Conservation (phyloP, 2,329 filamentous ascomycete genomes). For the Talaromyces sp. region DNA sequence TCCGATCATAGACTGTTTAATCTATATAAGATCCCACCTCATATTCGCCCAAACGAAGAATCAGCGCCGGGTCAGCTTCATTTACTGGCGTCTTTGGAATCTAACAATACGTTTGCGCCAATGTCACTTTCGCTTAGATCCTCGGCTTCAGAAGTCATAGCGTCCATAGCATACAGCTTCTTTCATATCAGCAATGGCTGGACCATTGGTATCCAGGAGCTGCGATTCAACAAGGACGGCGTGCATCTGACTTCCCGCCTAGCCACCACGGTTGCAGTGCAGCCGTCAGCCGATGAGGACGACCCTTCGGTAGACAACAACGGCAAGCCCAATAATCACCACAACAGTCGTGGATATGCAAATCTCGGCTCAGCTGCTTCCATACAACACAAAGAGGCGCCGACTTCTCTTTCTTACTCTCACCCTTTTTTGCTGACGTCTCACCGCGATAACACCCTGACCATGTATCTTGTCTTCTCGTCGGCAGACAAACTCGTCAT, state of each 20-base stretch:
- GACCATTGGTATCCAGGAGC: slow-evolving; percentile 88
- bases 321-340: slow-evolving; percentile 21
- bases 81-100: slow-evolving; percentile 73
- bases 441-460: slow-evolving; percentile 81
- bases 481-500: slow-evolving; percentile 63
- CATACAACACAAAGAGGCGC: slow-evolving; percentile 45
- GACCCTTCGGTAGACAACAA: slow-evolving; percentile 21
- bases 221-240: slow-evolving; percentile 60
- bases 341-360: neutral
- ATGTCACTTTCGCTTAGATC: slow-evolving; percentile 78
- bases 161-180: slow-evolving; percentile 82
- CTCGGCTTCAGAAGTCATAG: slow-evolving; percentile 61
- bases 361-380: slow-evolving; percentile 22
- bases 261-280: slow-evolving; percentile 38
- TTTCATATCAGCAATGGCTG: slow-evolving; percentile 73
- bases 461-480: slow-evolving; percentile 76
- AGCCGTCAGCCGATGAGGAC: slow-evolving; percentile 22
- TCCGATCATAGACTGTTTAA: slow-evolving; percentile 70
- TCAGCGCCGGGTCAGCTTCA: slow-evolving; percentile 40
- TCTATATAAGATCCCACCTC: slow-evolving; percentile 61
- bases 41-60: neutral
- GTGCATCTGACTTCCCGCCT: slow-evolving; percentile 38
- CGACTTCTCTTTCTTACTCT: slow-evolving; percentile 64
- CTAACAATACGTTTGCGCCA: slow-evolving; percentile 73
- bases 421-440: slow-evolving; percentile 84